Conservation (phyloP, 2,329 filamentous ascomycete species). For the Calonectria naviculata region DNA sequence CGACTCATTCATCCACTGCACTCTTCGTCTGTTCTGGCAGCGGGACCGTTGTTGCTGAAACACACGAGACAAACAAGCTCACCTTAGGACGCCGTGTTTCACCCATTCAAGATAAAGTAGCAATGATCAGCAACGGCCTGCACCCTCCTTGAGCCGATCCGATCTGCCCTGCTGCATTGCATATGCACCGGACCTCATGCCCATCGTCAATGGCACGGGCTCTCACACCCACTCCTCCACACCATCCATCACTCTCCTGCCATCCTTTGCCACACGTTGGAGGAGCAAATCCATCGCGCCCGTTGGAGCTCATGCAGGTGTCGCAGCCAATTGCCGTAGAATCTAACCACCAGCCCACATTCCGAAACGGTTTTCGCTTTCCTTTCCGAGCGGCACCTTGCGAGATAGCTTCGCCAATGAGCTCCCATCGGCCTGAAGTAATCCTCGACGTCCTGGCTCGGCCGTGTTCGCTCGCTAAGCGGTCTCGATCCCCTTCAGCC, state of each 20-base stretch:
- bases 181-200: conserved; percentile 10
- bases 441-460: neutral
- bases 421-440: neutral
- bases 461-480: neutral
- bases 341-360: neutral
- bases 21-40: neutral
- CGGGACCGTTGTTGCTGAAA: neutral
- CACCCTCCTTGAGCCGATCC: conserved; percentile 3
- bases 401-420: neutral
- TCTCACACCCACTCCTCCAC: neutral
- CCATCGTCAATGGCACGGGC: neutral
- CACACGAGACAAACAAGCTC: neutral
- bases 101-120: neutral
- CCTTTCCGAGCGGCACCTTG: neutral
- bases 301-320: neutral
- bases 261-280: neutral
- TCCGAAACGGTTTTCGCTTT: neutral
- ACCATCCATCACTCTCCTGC: neutral
- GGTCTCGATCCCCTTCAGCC: conserved; percentile 13
- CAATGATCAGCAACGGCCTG: conserved; percentile 9
- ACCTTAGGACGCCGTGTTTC: neutral
- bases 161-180: conserved; percentile 19
- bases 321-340: too few species aligned
- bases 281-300: neutral
- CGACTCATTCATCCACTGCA: neutral